Evolutionary conservation across 805 yeast species (phyloP), one percentile per base, ranked within the genome.

Genomic region (Monosporozyma servazzii): DNA sequence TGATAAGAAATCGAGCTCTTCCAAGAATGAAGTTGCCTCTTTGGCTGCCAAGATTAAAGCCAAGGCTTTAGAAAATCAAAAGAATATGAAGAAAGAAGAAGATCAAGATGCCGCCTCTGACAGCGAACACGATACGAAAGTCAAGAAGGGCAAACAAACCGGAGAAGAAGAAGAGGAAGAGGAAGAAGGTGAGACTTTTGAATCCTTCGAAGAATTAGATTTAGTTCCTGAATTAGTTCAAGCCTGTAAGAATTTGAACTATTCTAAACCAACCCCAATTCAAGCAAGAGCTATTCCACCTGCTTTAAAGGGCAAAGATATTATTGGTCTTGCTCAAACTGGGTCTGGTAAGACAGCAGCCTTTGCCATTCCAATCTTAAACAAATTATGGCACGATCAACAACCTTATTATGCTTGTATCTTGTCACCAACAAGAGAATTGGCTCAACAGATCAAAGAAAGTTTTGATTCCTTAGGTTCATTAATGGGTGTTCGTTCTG

Each of bases 281-380:
- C 99, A 91, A 71, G 78, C 84, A 7, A 88, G 88, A 67, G 79
- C 96, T 11, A 86, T 91, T 55, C 98, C 98, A 1, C 85, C 86
- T 57, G 96, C 96, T 3, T 70, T 93, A 18, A 80, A 84, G 58
- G 96, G 96, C 3, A 81, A 88, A 57, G 99, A 91, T 70, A 84
- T 91, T 46, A 89, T 91, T 63, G 99, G 99, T 13, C 76, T 91
- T 55, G 99, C 99, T 0, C 96, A 91, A 64, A 91, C 99, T 0
- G 99, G 99, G 45, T 88, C 96, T 3, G 99, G 99, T 56, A 91
- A 91, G 69, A 93, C 99, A 0, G 99, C 98, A 0, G 99, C 99
- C 0, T 93, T 93, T 75, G 97, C 98, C 8, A 81, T 93, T 48
- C 99, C 99, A 1, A 88, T 93, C 45, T 75, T 93, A 31, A 97